Conservation (phyloP, 1,139 yeast genomes). For the Diutina pseudorugosa region DNA sequence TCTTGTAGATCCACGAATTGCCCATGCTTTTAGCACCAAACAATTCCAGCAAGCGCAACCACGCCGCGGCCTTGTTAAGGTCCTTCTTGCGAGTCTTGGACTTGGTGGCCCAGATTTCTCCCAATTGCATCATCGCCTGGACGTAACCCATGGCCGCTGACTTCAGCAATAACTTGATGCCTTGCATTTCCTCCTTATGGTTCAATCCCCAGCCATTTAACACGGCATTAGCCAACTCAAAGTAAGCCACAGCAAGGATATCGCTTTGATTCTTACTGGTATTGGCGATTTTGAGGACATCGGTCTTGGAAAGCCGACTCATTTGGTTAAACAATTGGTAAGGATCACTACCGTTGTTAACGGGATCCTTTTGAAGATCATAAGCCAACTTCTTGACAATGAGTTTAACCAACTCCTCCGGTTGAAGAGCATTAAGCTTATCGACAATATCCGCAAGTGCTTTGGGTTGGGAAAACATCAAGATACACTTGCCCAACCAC, state of each 20-base stretch:
- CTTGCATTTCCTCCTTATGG: slow-evolving; percentile 40
- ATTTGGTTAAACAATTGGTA: slow-evolving; percentile 15
- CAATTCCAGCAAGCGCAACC: slow-evolving; percentile 57
- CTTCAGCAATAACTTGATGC: slow-evolving; percentile 48
- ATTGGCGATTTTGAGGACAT: slow-evolving; percentile 17
- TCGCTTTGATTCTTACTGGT: slow-evolving; percentile 19
- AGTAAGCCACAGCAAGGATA: slow-evolving; percentile 21
- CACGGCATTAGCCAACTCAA: slow-evolving; percentile 50
- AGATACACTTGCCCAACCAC: slow-evolving; percentile 42
- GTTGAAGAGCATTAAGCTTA: slow-evolving; percentile 17
- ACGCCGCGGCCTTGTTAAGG: slow-evolving; percentile 51
- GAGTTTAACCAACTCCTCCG: slow-evolving; percentile 20
- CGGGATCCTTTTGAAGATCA: background rate
- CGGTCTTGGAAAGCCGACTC: slow-evolving; percentile 15
- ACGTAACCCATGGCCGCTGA: slow-evolving; percentile 62
- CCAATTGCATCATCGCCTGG: slow-evolving; percentile 62
- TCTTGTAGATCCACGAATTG: slow-evolving; percentile 69
- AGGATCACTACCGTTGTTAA: slow-evolving; percentile 18
- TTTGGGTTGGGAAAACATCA: slow-evolving; percentile 9
- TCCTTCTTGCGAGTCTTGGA: slow-evolving; percentile 48
- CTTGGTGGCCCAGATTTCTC: slow-evolving; percentile 53
- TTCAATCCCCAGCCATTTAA: slow-evolving; percentile 48
- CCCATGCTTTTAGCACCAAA: slow-evolving; percentile 58
- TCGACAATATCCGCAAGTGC: slow-evolving; percentile 9
- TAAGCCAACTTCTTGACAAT: slow-evolving; percentile 15